Evolutionary conservation across 129 eudicot genomes (phyloP).

Genomic region (Chrysanthemum seticuspe): DNA sequence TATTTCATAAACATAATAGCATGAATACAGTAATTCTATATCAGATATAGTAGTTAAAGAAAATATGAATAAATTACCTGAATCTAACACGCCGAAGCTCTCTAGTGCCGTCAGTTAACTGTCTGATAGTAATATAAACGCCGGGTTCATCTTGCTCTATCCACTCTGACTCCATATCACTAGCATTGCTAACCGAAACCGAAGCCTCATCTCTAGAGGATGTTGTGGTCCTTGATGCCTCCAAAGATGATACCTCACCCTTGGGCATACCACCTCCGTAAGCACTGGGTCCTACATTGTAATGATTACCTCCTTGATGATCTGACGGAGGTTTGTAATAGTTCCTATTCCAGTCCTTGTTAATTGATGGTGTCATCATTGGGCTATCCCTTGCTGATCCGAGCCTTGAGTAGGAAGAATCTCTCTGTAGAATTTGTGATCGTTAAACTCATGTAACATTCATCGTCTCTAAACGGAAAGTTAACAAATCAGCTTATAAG

Average conservation of each 20-base stretch:
- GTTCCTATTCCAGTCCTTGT: slow-evolving; percentile 79
- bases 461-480: neutral
- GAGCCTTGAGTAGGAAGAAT: slow-evolving; percentile 74
- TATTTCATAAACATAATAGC: neutral
- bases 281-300: slow-evolving; percentile 51
- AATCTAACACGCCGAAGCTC: slow-evolving; percentile 93
- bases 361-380: slow-evolving; percentile 64
- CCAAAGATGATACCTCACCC: slow-evolving; percentile 79
- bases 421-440: slow-evolving; percentile 53
- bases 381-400: slow-evolving; percentile 91
- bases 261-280: slow-evolving; percentile 47
- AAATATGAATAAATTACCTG: slow-evolving; percentile 44
- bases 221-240: slow-evolving; percentile 88
- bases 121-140: slow-evolving; percentile 87
- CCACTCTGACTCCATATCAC: slow-evolving; percentile 95
- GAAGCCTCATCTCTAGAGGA: slow-evolving; percentile 84
- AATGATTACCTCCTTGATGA: slow-evolving; percentile 35
- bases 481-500: neutral
- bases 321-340: neutral
- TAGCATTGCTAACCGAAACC: slow-evolving; percentile 82
- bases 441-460: neutral
- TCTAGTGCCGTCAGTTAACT: slow-evolving; percentile 86
- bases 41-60: neutral
- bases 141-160: slow-evolving; percentile 94
- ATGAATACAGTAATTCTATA: neutral